Conservation (phyloP, 164 flowering plant species). For the Platanus orientalis region DNA sequence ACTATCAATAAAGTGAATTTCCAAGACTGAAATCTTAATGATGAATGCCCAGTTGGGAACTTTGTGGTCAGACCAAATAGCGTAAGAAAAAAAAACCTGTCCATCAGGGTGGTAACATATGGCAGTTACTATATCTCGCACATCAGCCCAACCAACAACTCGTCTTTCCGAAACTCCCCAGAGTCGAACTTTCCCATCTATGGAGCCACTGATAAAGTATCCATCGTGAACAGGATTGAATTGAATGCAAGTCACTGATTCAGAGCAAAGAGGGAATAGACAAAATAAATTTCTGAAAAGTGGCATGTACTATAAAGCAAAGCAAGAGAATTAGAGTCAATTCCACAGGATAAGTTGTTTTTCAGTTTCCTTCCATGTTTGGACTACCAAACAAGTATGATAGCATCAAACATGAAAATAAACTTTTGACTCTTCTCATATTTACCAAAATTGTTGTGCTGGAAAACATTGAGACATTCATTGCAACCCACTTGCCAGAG, state of each 20-base stretch:
- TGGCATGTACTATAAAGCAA: not conserved
- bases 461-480: constrained; percentile 58
- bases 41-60: not conserved
- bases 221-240: constrained; percentile 80
- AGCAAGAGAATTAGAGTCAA: not conserved
- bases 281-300: constrained; percentile 1
- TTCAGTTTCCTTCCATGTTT: no score
- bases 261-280: constrained; percentile 8
- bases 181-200: constrained; percentile 86
- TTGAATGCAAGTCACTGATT: constrained; percentile 81
- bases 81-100: constrained; percentile 34
- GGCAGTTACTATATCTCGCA: constrained; percentile 61
- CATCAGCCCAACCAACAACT: constrained; percentile 84
- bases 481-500: constrained; percentile 65
- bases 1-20: constrained; percentile 9
- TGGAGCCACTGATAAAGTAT: constrained; percentile 79
- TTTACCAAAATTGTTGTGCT: constrained; percentile 72
- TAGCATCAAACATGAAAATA: no score
- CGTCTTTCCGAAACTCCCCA: constrained; percentile 61
- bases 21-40: not conserved
- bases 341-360: not conserved
- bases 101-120: constrained; percentile 75
- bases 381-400: no score
- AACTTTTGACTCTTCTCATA: not conserved
- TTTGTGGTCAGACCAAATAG: not conserved